These are phyloP conservation scores for Myriosclerotinia scirpicola DNA, from an alignment of 2,329 filamentous ascomycete genomes.

Conservation along the genomic window DNA sequence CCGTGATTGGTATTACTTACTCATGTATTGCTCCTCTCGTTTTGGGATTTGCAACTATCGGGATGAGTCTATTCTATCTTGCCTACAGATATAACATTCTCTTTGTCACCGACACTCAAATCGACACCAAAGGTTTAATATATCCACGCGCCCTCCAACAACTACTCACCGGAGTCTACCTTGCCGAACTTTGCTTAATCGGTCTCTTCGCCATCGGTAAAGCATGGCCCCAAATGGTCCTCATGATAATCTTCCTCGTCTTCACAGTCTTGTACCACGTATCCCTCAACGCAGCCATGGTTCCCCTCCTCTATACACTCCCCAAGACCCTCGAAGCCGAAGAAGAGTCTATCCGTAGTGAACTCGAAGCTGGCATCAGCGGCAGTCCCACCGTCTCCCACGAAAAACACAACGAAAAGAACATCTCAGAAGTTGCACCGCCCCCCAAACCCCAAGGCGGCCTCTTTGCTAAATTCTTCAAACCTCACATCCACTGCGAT, in stretches of 20 bases:
- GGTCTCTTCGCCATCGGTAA: conserved; percentile 75
- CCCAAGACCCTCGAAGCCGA: conserved; percentile 69
- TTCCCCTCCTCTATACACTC: conserved; percentile 74
- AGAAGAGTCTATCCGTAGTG: conserved; percentile 46
- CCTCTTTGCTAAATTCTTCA: conserved; percentile 66
- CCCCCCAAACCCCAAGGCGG: conserved; percentile 51
- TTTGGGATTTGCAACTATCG: conserved; percentile 76
- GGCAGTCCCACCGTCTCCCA: conserved; percentile 24
- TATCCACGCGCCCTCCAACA: conserved; percentile 89
- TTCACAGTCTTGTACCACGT: conserved; percentile 77
- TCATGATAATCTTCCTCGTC: conserved; percentile 75
- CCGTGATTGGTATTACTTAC: conserved; percentile 80
- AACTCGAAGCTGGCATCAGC: conserved; percentile 30
- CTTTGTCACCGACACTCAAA: conserved; percentile 76
- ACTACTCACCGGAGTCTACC: conserved; percentile 78
- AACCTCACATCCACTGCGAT: conserved; percentile 74
- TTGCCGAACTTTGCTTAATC: conserved; percentile 79
- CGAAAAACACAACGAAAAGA: conserved; percentile 33
- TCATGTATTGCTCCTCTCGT: conserved; percentile 84
- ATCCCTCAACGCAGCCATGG: conserved; percentile 68
- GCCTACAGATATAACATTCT: conserved; percentile 90
- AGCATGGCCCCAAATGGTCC: conserved; percentile 65
- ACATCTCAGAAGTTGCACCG: conserved; percentile 32
- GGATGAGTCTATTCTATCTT: conserved; percentile 78
- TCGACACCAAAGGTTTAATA: conserved; percentile 85